Base-by-base conservation (phyloP, 257 asterid species). In the Verbascum thapsus region DNA sequence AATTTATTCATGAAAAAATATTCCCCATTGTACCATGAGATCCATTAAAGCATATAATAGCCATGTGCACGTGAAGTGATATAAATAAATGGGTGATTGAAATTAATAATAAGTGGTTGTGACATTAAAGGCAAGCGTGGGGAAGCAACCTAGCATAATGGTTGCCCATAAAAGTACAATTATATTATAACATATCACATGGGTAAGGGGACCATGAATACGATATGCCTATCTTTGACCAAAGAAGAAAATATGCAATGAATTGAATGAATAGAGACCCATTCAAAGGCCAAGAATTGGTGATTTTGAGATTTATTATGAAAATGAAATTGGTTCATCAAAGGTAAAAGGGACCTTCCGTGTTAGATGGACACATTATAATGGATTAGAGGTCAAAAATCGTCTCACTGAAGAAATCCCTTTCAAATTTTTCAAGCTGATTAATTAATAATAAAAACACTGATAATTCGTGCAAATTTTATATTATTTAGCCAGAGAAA, bases 11-110 rank as follows among this genome's bases (percentile, higher is more conserved):
- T n/a, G n/a, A n/a, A n/a, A n/a, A n/a, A n/a, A n/a, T n/a, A n/a
- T n/a, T n/a, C n/a, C n/a, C n/a, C n/a, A n/a, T n/a, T n/a, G n/a
- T n/a, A n/a, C n/a, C n/a, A n/a, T n/a, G n/a, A n/a, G n/a, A n/a
- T n/a, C n/a, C n/a, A n/a, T n/a, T n/a, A n/a, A n/a, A n/a, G n/a
- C n/a, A n/a, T n/a, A n/a, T n/a, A n/a, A n/a, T n/a, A n/a, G 58
- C 70, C 53, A 53, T 53, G 20, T 41, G 70, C 70, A 65, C 70
- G 70, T 65, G 63, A 9, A 32, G 59, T 49, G 10, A 48, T 32
- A 48, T 32, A 19, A 62, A 48, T 48, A 47, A 62, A 62, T 48
- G 58, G 58, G 2, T 34, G 58, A 26, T 17, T 51, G 22, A 38
- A 52, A 49, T 38, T 12, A 20, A 10, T 38, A 11, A 11, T 40